These are phyloP conservation scores for Auricularia sp. DNA, from an alignment of 768 basidiomycete genomes.

Conservation along the genomic window DNA sequence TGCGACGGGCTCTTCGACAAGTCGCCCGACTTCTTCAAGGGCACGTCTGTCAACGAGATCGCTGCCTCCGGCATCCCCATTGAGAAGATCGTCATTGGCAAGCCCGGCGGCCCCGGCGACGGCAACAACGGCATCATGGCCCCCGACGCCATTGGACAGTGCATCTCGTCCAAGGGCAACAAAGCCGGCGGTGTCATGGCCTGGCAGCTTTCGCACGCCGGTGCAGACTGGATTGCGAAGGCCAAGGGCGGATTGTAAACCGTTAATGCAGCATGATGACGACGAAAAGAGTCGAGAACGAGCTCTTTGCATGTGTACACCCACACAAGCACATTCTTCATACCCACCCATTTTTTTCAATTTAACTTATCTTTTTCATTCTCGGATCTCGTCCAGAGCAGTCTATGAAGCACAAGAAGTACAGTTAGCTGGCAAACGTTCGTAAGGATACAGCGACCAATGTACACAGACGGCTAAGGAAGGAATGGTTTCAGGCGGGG, in stretches of 20 bases:
- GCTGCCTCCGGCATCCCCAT: conserved; percentile 21
- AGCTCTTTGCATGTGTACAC: neutral
- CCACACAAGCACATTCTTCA: neutral
- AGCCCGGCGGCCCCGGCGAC: conserved; percentile 20
- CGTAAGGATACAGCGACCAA: too few relatives aligned
- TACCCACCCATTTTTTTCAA: neutral
- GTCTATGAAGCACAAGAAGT: too few relatives aligned
- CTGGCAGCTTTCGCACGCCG: conserved; percentile 8
- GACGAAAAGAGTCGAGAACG: neutral
- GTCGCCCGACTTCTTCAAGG: conserved; percentile 20
- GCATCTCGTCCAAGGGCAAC: conserved; percentile 10
- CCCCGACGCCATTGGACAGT: neutral
- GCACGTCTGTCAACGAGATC: conserved; percentile 26
- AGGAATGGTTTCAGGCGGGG: too few relatives aligned
- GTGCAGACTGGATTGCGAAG: neutral
- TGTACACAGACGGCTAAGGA: too few relatives aligned
- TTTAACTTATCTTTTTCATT: conserved; percentile 2
- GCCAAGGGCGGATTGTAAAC: neutral
- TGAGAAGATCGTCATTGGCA: conserved; percentile 30
- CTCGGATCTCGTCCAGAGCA: neutral
- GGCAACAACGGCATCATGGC: conserved; percentile 18
- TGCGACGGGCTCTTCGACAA: conserved; percentile 16
- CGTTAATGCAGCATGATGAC: neutral
- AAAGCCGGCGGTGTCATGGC: conserved; percentile 31
- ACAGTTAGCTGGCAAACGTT: too few relatives aligned